Evolutionary conservation across 148 eudicot species (phyloP).

Genomic region (Chenopodium berlandieri): DNA sequence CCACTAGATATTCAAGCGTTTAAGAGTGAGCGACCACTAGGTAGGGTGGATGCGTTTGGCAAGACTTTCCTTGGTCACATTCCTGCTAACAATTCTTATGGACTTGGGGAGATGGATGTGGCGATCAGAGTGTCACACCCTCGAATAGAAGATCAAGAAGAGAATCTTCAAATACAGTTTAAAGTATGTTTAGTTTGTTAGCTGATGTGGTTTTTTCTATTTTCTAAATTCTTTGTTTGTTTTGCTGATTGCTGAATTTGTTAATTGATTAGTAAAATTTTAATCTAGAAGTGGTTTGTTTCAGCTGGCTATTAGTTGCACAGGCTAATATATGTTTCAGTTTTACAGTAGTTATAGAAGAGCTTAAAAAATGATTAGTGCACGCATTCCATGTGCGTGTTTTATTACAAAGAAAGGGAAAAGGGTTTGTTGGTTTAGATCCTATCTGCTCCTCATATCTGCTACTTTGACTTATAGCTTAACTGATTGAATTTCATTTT

Average conservation of each 20-base stretch:
- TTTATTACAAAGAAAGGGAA: too few species aligned
- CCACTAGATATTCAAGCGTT: constrained; percentile 22
- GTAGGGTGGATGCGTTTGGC: constrained; percentile 31
- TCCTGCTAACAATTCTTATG: constrained; percentile 27
- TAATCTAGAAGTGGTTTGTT: not conserved
- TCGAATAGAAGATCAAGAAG: constrained; percentile 12
- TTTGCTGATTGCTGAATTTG: not conserved
- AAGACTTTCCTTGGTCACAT: constrained; percentile 24
- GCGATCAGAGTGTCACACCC: constrained; percentile 31
- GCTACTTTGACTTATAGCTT: too few species aligned
- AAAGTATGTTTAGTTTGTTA: constrained; percentile 19
- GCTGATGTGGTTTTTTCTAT: not conserved
- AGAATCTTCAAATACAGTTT: constrained; percentile 18
- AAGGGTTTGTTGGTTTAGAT: too few species aligned
- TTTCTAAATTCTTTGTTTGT: not conserved
- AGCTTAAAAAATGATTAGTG: not conserved
- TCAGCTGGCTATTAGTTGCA: not conserved
- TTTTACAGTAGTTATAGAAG: not conserved
- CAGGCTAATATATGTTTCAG: not conserved
- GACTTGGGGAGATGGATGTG: constrained; percentile 30
- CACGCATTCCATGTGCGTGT: not conserved
- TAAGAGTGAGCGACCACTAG: constrained; percentile 18
- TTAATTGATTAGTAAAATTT: not conserved
- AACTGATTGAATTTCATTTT: too few species aligned
- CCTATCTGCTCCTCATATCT: too few species aligned